Evolutionary conservation across 148 eudicot genomes (phyloP).

Genomic region (Nepenthes mirabilis): DNA sequence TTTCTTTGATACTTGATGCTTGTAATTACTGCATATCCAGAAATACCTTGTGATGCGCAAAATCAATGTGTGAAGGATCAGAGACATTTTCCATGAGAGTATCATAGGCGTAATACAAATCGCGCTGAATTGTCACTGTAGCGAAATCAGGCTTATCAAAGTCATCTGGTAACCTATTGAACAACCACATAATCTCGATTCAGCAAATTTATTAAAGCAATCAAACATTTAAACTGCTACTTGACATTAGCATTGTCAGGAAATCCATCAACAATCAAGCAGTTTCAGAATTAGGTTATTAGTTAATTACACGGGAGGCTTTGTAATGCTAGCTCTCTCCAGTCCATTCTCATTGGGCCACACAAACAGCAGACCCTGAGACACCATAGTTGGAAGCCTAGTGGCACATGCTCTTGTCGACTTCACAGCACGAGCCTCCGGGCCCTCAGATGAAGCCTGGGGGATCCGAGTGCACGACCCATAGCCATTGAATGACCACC

Average conservation of each 20-base stretch:
- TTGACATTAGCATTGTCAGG: slow-evolving; percentile 9
- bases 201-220: not conserved
- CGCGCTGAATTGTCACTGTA: slow-evolving; percentile 89
- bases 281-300: not conserved
- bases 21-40: not conserved
- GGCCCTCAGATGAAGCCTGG: slow-evolving; percentile 72
- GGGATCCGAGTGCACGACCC: slow-evolving; percentile 87
- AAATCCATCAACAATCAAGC: slow-evolving; percentile 2
- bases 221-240: slow-evolving; percentile 15
- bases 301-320: slow-evolving; percentile 56
- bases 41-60: slow-evolving; percentile 95
- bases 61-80: slow-evolving; percentile 98
- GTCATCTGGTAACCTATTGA: slow-evolving; percentile 82
- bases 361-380: slow-evolving; percentile 94
- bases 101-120: slow-evolving; percentile 90
- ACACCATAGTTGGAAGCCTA: slow-evolving; percentile 78
- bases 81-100: slow-evolving; percentile 98
- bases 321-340: slow-evolving; percentile 68
- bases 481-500: slow-evolving; percentile 85
- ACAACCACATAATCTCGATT: slow-evolving; percentile 9
- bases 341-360: slow-evolving; percentile 99
- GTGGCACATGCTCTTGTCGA: slow-evolving; percentile 81
- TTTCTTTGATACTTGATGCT: not conserved
- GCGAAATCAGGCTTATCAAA: slow-evolving; percentile 92
- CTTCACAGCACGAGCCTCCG: slow-evolving; percentile 72